Conservation (phyloP, 2,329 filamentous ascomycete genomes). For the Nemania diffusa region DNA sequence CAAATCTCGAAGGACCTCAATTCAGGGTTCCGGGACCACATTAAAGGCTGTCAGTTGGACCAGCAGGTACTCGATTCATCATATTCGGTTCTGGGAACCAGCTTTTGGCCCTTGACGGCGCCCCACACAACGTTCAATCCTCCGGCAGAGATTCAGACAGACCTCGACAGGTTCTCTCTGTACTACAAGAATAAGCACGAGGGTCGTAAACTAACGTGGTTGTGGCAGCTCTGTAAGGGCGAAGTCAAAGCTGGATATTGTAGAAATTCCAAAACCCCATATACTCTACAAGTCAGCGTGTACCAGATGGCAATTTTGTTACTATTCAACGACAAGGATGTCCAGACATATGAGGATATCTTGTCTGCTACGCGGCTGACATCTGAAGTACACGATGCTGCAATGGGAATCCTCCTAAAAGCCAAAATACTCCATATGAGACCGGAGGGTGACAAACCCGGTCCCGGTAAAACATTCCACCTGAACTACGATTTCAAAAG, state of each 20-base stretch:
- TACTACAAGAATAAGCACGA: conserved; percentile 98
- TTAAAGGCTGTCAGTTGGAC: conserved; percentile 70
- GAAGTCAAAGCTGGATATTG: conserved; percentile 95
- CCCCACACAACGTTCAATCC: conserved; percentile 90
- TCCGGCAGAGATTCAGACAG: conserved; percentile 83
- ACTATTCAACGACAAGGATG: conserved; percentile 92
- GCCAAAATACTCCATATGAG: conserved; percentile 85
- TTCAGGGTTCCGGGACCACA: conserved; percentile 83
- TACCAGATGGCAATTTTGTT: conserved; percentile 98
- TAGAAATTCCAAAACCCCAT: conserved; percentile 88
- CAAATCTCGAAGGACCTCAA: conserved; percentile 99
- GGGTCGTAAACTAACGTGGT: conserved; percentile 94
- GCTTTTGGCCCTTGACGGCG: conserved; percentile 93
- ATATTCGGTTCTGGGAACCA: conserved; percentile 93
- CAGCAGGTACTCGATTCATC: conserved; percentile 83
- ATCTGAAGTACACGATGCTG: conserved; percentile 85
- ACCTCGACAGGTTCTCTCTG: conserved; percentile 86
- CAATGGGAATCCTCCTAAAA: conserved; percentile 87
- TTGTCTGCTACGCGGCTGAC: conserved; percentile 81
- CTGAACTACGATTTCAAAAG: conserved; percentile 97
- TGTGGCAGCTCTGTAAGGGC: conserved; percentile 98
- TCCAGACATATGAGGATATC: conserved; percentile 88
- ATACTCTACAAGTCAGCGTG: conserved; percentile 96
- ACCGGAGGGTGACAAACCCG: conserved; percentile 78
- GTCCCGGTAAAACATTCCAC: conserved; percentile 79